Evolutionary conservation across 805 yeast genomes (phyloP).

Genomic region (Candida stauntonica): DNA sequence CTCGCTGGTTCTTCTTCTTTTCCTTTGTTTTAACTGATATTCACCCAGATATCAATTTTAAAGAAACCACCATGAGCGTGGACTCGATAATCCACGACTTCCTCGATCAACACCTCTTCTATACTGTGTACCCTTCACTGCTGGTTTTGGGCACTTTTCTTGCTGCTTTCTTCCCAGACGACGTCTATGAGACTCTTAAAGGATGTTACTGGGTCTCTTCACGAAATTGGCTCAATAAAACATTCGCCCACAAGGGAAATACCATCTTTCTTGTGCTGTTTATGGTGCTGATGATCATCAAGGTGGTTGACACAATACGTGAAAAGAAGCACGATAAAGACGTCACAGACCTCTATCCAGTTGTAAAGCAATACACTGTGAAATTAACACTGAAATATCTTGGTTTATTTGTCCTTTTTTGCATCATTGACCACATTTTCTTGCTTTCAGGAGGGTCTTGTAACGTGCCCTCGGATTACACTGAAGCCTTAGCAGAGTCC

Average conservation of each 20-base stretch:
- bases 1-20: too few species aligned
- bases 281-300: background rate
- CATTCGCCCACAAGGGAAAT: background rate
- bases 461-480: conserved; percentile 1
- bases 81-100: background rate
- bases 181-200: too few species aligned
- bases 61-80: too few species aligned
- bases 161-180: background rate
- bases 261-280: background rate
- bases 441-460: conserved; percentile 16
- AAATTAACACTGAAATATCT: background rate
- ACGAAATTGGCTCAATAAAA: background rate
- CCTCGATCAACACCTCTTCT: background rate
- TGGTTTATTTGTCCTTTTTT: conserved; percentile 5
- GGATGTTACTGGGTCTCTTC: background rate
- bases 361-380: background rate
- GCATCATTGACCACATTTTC: conserved; percentile 14
- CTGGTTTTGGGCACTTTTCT: background rate
- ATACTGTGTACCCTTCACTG: background rate
- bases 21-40: too few species aligned
- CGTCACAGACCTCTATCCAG: background rate
- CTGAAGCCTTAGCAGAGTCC: background rate
- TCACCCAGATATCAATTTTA: too few species aligned
- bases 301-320: background rate
- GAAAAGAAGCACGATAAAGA: background rate